A percentile compares a stretch with the other conserved stretches of the same genome.
These are phyloP conservation scores for Penicillium antarcticum DNA, from an alignment of 495 filamentous ascomycete species.

Conservation along the genomic window DNA sequence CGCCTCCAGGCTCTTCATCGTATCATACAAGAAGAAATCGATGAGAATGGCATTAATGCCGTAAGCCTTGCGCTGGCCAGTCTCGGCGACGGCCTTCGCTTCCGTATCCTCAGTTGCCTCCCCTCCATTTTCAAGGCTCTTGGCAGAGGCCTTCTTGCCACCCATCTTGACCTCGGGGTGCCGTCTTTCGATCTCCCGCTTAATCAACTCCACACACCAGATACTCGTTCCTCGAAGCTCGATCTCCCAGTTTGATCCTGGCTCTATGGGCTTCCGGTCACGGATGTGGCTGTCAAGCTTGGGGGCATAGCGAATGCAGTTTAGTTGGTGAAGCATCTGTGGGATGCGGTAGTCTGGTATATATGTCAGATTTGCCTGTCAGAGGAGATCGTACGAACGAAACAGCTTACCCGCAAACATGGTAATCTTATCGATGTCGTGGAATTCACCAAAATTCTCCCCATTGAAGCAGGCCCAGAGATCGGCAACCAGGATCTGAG, in stretches of 20 bases:
- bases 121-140: conserved; percentile 3
- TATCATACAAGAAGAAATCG: conserved; percentile 95
- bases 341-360: conserved; percentile 84
- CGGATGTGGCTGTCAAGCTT: conserved; percentile 68
- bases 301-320: conserved; percentile 80
- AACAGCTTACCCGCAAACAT: conserved; percentile 75
- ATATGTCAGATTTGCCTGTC: not conserved
- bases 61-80: conserved; percentile 15
- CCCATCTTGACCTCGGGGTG: conserved; percentile 59
- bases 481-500: conserved; percentile 94
- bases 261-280: conserved; percentile 57
- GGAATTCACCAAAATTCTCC: conserved; percentile 72
- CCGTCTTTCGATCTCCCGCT: conserved; percentile 69
- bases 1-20: conserved; percentile 76
- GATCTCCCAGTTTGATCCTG: conserved; percentile 77
- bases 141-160: not conserved
- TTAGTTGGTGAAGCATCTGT: conserved; percentile 83
- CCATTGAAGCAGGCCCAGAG: conserved; percentile 93
- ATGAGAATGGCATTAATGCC: conserved; percentile 85
- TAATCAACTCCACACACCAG: conserved; percentile 89
- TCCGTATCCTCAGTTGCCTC: conserved; percentile 1
- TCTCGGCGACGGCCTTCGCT: conserved; percentile 11
- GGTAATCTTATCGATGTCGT: conserved; percentile 90
- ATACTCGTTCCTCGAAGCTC: conserved; percentile 87
- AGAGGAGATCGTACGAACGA: too few species aligned